Base-by-base conservation (phyloP, 2,329 filamentous ascomycete species). In the Colletotrichum neosansevieriae region DNA sequence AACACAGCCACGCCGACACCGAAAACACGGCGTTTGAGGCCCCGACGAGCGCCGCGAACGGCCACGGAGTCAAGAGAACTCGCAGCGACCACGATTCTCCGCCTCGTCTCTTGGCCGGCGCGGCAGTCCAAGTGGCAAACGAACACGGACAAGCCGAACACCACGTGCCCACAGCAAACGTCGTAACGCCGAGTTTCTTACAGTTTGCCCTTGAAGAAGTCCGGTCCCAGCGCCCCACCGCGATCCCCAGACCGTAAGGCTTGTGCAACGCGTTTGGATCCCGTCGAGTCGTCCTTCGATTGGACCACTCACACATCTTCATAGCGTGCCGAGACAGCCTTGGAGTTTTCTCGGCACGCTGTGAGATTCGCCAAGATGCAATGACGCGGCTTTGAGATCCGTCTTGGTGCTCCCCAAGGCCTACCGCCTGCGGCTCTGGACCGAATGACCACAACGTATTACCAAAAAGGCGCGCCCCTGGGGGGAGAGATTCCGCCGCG, bases 341-440 rank as follows among this genome's bases (percentile, higher is more conserved):
- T 58, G 61, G 34, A 24, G 11, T 58, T 59, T 24, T 61, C 64
- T 68, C 65, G 65, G 65, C 65, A 65, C 47, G 34, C 15, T 17
- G 65, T 60, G 32, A 54, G 65, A 50, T 42, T 32, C 49, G 65
- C 65, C 61, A 68, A 68, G 61, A 53, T 68, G 24, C 65, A 65
- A 50, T 65, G 65, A 68, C 65, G 65, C 61, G 65, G 65, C 61
- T 29, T n/a, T 38, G 47, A 42, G 19, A 56, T 56, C 47, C 61
- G 45, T 50, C 58, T 60, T 60, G 58, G 58, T 54, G 32, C n/a
- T 53, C 32, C 53, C 57, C 49, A 45, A 49, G 42, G 24, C 24
- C 24, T 29, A 6, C 24, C 24, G 24, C 45, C 38, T 50, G 51
- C 21, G 42, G 40, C 32, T 38, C 21, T 29, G 12, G 6, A 34